Evolutionary conservation across 371 early-diverging fungal species (phyloP), one percentile per base, ranked within the genome.

Genomic region (Actinomucor elegans): DNA sequence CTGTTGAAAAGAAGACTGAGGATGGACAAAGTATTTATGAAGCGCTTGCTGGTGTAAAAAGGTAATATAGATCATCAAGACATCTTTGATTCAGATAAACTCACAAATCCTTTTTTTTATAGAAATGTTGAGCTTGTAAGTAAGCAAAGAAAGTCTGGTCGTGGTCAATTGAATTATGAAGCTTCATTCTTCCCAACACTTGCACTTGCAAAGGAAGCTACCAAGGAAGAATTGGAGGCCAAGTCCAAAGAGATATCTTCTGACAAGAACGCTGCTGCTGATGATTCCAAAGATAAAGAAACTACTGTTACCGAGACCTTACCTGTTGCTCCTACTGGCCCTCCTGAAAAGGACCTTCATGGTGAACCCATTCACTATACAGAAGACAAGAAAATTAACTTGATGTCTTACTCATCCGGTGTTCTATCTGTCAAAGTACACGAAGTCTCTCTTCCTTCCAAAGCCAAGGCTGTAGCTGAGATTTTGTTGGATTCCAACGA

Each of bases 171-270:
- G 31, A 66, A 73, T 45, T 89, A 86, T 60, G 69, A 67, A 18
- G 82, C 84, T 4, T 59, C 76, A 20, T 89, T 89, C 70, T 67
- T 74, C 55, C 88, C 89, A 4, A 75, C 74, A 1, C 68, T 89
- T 50, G 77, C 77, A 47, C 55, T 83, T 41, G 82, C 81, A 18
- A 70, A 79, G 44, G 60, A 75, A 51, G 59, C 52, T 0, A 57
- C 54, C n/a, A 42, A 55, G 17, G 60, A 67, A 6, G 47, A 54
- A 45, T 32, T 43, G 21, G 33, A 45, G 31, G 46, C 34, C 29
- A 40, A 47, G 38, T 20, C 37, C 26, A 29, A 48, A 14, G 36
- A 48, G 21, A 32, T 26, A 11, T 33, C 15, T 0, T 23, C 42
- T 12, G 36, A 61, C 9, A 5, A n/a, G 10, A 38, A 38, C 21